Conservation (phyloP, 176 grass and related monocot genomes). For the Ensete glaucum region DNA sequence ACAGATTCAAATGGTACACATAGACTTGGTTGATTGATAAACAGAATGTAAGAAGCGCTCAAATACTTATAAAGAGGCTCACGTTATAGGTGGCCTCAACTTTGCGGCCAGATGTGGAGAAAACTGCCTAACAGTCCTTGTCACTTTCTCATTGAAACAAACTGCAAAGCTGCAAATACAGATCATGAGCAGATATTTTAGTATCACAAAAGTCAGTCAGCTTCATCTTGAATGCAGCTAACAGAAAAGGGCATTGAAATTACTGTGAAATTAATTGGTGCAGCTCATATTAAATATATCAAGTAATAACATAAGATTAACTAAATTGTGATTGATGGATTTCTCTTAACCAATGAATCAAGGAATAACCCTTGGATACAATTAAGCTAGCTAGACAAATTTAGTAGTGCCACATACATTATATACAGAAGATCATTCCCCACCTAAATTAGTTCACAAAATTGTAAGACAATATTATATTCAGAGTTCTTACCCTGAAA, state of each 20-base stretch:
- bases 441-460: background rate
- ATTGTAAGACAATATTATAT: background rate
- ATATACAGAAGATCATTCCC: background rate
- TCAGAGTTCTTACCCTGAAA: no score
- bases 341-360: background rate
- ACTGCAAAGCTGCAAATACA: slow-evolving; percentile 54
- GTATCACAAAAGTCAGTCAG: background rate
- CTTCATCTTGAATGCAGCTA: background rate
- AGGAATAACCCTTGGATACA: background rate
- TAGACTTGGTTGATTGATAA: background rate
- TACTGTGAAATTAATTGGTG: background rate
- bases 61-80: slow-evolving; percentile 17
- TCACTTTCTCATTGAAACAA: slow-evolving; percentile 84
- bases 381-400: background rate
- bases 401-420: background rate
- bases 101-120: slow-evolving; percentile 99
- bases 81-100: slow-evolving; percentile 84
- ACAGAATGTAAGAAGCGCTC: background rate
- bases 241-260: background rate
- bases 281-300: background rate
- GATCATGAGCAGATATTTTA: slow-evolving; percentile 5
- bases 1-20: background rate
- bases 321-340: background rate
- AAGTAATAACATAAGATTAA: background rate
- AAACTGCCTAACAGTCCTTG: slow-evolving; percentile 73